Evolutionary conservation across 1,139 yeast species (phyloP).

Genomic region (Diutina pseudorugosa): DNA sequence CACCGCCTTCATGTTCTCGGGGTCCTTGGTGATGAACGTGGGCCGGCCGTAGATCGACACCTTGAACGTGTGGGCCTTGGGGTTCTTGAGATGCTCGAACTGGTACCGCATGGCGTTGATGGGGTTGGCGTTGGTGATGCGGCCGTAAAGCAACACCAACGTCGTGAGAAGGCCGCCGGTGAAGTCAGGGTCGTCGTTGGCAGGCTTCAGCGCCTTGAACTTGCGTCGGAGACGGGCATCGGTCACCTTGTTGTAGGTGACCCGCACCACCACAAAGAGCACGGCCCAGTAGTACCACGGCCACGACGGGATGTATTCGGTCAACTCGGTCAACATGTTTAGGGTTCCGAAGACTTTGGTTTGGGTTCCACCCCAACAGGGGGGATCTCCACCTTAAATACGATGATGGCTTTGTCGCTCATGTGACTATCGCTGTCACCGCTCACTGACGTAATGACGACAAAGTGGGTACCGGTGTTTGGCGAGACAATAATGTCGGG

Average conservation of each 20-base stretch:
- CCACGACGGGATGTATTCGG: background rate
- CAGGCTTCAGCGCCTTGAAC: background rate
- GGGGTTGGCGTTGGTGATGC: background rate
- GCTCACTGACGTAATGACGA: background rate
- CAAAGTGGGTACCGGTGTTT: too few relatives aligned
- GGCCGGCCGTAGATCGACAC: background rate
- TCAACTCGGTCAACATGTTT: too few relatives aligned
- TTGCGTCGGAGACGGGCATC: background rate
- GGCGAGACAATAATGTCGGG: too few relatives aligned
- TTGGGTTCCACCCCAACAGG: too few relatives aligned
- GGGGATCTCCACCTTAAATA: background rate
- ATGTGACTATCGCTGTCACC: background rate
- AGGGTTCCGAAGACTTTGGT: too few relatives aligned
- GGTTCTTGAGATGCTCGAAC: background rate
- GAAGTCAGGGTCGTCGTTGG: background rate
- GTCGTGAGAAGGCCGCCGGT: background rate
- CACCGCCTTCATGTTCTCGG: constrained; percentile 4
- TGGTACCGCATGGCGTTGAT: background rate
- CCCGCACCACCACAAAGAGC: background rate
- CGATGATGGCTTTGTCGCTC: background rate
- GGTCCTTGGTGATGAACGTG: constrained; percentile 4
- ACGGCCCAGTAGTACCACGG: background rate
- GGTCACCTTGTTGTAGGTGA: background rate
- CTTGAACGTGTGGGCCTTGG: background rate
- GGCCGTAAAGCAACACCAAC: background rate